Evolutionary conservation across 495 filamentous ascomycete species (phyloP), one percentile per base, ranked within the genome.

Genomic region (Penicillium tannophilum): DNA sequence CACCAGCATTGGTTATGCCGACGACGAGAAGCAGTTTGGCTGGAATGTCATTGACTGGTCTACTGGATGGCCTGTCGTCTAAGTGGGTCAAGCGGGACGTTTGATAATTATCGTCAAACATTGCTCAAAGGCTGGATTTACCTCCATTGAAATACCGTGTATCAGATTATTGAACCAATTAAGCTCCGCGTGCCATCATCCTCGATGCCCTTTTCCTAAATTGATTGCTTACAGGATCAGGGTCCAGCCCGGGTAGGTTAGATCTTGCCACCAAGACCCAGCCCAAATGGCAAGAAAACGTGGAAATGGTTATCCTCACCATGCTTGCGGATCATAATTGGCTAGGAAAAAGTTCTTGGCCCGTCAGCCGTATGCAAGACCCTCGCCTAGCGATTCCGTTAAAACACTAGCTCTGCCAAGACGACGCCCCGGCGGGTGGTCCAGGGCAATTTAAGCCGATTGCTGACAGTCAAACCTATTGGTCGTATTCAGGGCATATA

Each of bases 1-100:
- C 63, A 89, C 83, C 0, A 81, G 61, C 4, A 76, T 90, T 60
- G 88, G 88, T 0, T 86, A 84, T 61, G 82, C 75, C 0, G 87
- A 90, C 68, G 77, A 75, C 1, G 76, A 90, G 61, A 86, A 88
- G 64, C 72, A 75, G 50, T 89, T 91, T 61, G 88, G 89, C 5
- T 87, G 84, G 82, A 91, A 90, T 54, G 67, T 65, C 9, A 80
- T 92, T 56, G 71, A 81, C 46, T 91, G 84, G 62, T 82, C 83
- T 0, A 82, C 72, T 26, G 86, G 87, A 8, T 92, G 89, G 89
- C 89, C 88, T 0, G 79, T 83, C 14, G 72, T 81, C 6, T 54
- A 42, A 41, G 10, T 47, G 20, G 14, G 10, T 16, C 7, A 7
- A 7, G 28, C 28, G 28, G 4, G 3, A 3, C 28, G 3, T 28